A percentile compares a stretch with the other conserved stretches of the same genome.
Conservation (phyloP, 768 basidiomycete species). For the Gautieria morchelliformis region DNA sequence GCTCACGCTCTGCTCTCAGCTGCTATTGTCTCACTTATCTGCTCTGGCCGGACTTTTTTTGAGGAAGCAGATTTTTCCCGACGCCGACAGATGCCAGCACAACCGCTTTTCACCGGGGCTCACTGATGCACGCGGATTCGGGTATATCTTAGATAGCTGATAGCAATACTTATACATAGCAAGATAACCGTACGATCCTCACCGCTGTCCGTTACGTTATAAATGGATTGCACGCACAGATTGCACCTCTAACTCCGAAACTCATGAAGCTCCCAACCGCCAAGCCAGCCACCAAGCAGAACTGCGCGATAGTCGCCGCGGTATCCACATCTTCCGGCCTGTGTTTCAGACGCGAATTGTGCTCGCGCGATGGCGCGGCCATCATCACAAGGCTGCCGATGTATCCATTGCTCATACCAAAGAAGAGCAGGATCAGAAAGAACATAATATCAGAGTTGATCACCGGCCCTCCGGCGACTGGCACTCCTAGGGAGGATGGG, state of each 20-base stretch:
- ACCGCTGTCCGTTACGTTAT: not conserved
- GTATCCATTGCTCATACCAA: slow-evolving; percentile 79
- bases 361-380: slow-evolving; percentile 68
- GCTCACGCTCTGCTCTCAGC: too few species aligned
- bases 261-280: slow-evolving; percentile 68
- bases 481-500: slow-evolving; percentile 15
- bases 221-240: slow-evolving; percentile 73
- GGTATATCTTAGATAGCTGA: not conserved
- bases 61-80: too few species aligned
- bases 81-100: too few species aligned
- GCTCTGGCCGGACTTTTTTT: too few species aligned
- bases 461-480: slow-evolving; percentile 29
- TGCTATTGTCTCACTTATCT: too few species aligned
- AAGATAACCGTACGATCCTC: not conserved
- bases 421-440: slow-evolving; percentile 60
- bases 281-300: slow-evolving; percentile 70
- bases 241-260: slow-evolving; percentile 63
- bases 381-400: slow-evolving; percentile 74
- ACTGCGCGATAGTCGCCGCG: slow-evolving; percentile 73
- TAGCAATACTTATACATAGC: not conserved
- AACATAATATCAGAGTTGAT: slow-evolving; percentile 73
- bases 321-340: slow-evolving; percentile 72
- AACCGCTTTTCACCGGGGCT: too few species aligned
- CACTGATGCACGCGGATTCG: not conserved
- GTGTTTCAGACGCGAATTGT: slow-evolving; percentile 65